A percentile compares a stretch with the other conserved stretches of the same genome.
Evolutionary conservation across 805 yeast genomes (phyloP).

Genomic region (Barnettozyma siamensis): DNA sequence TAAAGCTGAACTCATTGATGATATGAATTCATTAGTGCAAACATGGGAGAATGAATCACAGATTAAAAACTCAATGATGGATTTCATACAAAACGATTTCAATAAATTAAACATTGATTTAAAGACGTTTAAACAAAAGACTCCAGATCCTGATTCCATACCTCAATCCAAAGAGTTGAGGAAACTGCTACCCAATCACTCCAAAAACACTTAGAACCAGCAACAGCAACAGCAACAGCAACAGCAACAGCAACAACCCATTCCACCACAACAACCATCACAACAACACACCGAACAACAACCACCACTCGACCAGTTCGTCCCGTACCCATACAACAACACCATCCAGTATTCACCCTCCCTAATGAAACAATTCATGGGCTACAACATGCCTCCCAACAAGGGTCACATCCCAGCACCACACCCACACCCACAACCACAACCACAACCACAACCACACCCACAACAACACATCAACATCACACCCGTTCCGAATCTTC

Average conservation of each 20-base stretch:
- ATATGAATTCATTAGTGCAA: not conserved
- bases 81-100: constrained; percentile 1
- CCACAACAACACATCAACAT: too few relatives aligned
- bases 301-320: too few relatives aligned
- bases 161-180: not conserved
- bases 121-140: not conserved
- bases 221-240: too few relatives aligned
- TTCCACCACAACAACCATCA: too few relatives aligned
- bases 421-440: too few relatives aligned
- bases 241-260: too few relatives aligned
- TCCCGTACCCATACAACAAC: too few relatives aligned
- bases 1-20: not conserved
- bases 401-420: too few relatives aligned
- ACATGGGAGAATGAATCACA: not conserved
- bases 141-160: not conserved
- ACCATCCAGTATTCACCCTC: not conserved
- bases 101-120: not conserved
- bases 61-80: not conserved
- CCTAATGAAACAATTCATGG: not conserved
- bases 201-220: too few relatives aligned
- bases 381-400: not conserved
- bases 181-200: too few relatives aligned
- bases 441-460: too few relatives aligned
- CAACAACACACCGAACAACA: too few relatives aligned
- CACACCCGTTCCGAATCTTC: not conserved